A percentile compares a stretch with the other conserved stretches of the same genome.
These are phyloP conservation scores for Fusarium acutatum DNA, from an alignment of 2,329 filamentous ascomycete genomes.

Conservation along the genomic window DNA sequence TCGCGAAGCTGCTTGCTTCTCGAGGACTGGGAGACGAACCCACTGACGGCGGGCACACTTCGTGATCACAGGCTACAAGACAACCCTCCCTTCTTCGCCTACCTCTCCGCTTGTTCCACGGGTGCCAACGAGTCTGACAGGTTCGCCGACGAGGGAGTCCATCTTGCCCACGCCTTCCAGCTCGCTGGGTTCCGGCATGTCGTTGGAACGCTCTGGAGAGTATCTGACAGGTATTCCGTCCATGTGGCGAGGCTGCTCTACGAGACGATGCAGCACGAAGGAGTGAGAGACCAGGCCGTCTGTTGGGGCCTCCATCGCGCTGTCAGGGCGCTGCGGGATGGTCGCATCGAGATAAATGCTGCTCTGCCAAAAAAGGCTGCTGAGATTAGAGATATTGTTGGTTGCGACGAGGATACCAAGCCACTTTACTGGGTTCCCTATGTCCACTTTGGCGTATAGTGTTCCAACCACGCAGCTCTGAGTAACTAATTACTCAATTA, in stretches of 20 bases:
- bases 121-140: not conserved
- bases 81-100: not conserved
- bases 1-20: not conserved
- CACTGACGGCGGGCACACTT: not conserved
- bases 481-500: too few species aligned
- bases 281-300: not conserved
- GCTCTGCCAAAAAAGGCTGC: fast-evolving
- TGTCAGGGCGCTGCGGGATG: not conserved
- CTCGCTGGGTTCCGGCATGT: not conserved
- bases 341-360: not conserved
- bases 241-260: not conserved
- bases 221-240: not conserved
- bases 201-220: not conserved
- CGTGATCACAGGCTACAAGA: not conserved
- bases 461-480: too few species aligned
- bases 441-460: not conserved
- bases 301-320: not conserved
- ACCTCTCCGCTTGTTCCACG: not conserved
- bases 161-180: not conserved
- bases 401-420: not conserved
- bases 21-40: not conserved
- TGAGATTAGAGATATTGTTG: not conserved
- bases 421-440: not conserved
- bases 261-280: not conserved
- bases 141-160: not conserved